Conservation (phyloP, 2,329 filamentous ascomycete genomes). For the Penicillium sp. region DNA sequence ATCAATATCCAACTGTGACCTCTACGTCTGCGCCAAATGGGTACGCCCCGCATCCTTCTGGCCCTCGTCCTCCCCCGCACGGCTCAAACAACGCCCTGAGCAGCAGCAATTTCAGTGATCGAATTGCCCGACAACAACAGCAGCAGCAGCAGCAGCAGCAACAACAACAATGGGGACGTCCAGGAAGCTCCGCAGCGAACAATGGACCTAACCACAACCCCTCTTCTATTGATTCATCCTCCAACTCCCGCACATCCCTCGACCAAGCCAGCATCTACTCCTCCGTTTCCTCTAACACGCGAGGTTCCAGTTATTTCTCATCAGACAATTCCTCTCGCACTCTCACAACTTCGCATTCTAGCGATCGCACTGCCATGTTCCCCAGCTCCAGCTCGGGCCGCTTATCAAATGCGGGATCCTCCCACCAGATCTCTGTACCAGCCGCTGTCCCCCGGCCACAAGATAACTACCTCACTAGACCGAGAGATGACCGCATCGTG, state of each 20-base stretch:
- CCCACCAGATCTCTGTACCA: conserved; percentile 25
- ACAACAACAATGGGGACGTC: conserved; percentile 65
- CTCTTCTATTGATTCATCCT: conserved; percentile 47
- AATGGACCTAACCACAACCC: conserved; percentile 49
- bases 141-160: conserved; percentile 53
- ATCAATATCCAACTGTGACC: conserved; percentile 76
- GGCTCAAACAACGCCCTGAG: conserved; percentile 54
- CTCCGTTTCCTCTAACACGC: conserved; percentile 50
- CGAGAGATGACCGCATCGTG: conserved; percentile 59
- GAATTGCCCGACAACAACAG: conserved; percentile 66
- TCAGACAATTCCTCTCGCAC: conserved; percentile 44
- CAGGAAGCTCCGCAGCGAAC: conserved; percentile 48
- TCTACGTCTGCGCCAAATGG: conserved; percentile 43
- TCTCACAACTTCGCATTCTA: conserved; percentile 31
- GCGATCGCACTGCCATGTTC: conserved; percentile 27
- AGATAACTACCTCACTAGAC: conserved; percentile 36
- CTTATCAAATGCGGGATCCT: conserved; percentile 25
- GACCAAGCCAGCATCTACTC: conserved; percentile 60
- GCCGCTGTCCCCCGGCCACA: conserved; percentile 26
- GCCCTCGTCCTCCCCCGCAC: conserved; percentile 53
- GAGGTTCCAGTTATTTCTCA: conserved; percentile 50
- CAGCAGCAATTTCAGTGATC: conserved; percentile 61
- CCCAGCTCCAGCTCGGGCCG: conserved; percentile 23
- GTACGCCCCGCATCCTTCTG: conserved; percentile 50
- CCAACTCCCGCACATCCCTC: conserved; percentile 49